Evolutionary conservation across 2,329 filamentous ascomycete genomes (phyloP), one percentile per base, ranked within the genome.

Genomic region (Calonectria crousiana): DNA sequence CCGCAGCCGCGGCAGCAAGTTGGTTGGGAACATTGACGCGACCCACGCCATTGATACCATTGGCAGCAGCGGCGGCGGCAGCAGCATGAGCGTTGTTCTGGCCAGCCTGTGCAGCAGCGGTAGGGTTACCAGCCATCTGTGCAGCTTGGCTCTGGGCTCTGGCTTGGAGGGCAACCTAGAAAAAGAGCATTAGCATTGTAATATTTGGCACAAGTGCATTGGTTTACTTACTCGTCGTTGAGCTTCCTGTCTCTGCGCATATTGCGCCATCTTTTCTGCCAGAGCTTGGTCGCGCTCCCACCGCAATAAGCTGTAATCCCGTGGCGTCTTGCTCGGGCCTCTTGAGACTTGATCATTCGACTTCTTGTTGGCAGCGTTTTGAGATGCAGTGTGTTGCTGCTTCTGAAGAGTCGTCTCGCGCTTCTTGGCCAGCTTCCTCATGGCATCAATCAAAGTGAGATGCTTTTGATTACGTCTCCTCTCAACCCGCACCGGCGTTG

Each of bases 401-500:
- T 98, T 98, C 82, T 97, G 95, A 34, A 92, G 87, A 32, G 92
- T 90, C 14, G 94, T 94, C 85, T 99, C 97, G 32, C 96, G 92
- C 85, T 98, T 98, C 88, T 98, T 97, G 0, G 96, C 96, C 62
- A 98, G 85, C 83, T 98, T 99, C 52, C 96, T 92, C 95, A 98
- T 98, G 4, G 95, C 95, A 84, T 98, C 96, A 78, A 99, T 93
- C 80, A 98, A 89, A 58, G 94, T 94, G 72, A 98, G 88, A 81
- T 98, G 95, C 81, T 95, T 95, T 76, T 95, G 94, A 76, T 95
- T 95, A 77, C 95, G 93, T 71, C 96, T 92, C 75, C 96, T 92
- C 81, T 98, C 96, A 8, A 99, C 96, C 67, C 95, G 91, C 38
- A 97, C 87, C 4, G 96, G 96, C 0, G 93, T 92, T 0, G 95